Percentiles rank a stretch among this genome's conserved stretches.
Conservation (phyloP, 164 flowering plant species). For the Platanus orientalis region DNA sequence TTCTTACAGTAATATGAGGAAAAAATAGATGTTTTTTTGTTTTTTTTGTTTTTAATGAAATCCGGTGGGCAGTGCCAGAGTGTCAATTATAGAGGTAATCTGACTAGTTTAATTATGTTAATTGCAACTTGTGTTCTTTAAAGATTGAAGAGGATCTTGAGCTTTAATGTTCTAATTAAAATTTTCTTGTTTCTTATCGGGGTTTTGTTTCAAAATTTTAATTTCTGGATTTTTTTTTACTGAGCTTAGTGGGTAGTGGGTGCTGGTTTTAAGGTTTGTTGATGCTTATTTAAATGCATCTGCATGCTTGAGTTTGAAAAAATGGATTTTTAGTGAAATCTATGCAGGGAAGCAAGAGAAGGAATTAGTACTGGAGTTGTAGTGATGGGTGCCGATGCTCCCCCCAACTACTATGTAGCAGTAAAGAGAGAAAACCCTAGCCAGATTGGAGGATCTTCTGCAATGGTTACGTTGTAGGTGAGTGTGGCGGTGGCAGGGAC, state of each 20-base stretch:
- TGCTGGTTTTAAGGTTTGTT: conserved; percentile 10
- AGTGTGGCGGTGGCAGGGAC: conserved; percentile 19
- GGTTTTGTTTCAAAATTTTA: conserved; percentile 1
- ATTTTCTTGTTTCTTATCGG: too few relatives aligned
- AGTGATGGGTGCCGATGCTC: conserved; percentile 83
- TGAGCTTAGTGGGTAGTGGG: too few relatives aligned
- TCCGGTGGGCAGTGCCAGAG: too few relatives aligned
- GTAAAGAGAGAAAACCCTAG: conserved; percentile 57
- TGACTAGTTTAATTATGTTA: too few relatives aligned
- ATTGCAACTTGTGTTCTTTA: conserved; percentile 19
- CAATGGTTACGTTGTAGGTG: conserved; percentile 21
- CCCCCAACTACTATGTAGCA: conserved; percentile 68
- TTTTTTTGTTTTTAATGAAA: too few relatives aligned
- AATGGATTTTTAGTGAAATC: conserved; percentile 14
- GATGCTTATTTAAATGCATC: conserved; percentile 6
- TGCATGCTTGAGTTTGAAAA: conserved; percentile 1
- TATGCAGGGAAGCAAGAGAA: conserved; percentile 57
- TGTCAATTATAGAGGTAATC: too few relatives aligned
- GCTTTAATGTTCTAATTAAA: background rate
- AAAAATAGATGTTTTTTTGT: too few relatives aligned
- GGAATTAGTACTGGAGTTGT: conserved; percentile 57
- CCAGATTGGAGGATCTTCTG: conserved; percentile 30
- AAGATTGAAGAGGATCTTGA: conserved; percentile 1
- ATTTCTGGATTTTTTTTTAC: conserved; percentile 20
- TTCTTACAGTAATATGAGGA: too few relatives aligned